Evolutionary conservation across 768 basidiomycete genomes (phyloP).

Genomic region (Tricholoma saponaceum): DNA sequence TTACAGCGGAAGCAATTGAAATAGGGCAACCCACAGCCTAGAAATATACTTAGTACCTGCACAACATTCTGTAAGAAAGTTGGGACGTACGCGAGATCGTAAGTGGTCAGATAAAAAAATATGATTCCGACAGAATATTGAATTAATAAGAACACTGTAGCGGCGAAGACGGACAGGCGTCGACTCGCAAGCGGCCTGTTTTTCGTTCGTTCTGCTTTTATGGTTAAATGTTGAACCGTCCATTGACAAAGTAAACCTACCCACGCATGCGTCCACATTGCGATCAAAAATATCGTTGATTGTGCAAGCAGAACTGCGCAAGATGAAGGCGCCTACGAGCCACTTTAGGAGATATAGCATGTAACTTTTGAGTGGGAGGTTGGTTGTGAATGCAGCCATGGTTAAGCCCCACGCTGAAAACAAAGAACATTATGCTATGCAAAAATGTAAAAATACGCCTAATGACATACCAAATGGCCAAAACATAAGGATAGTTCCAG

Average conservation of each 20-base stretch:
- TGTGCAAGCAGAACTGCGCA: conserved; percentile 49
- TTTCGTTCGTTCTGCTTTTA: conserved; percentile 39
- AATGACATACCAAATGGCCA: conserved; percentile 45
- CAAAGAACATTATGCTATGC: not conserved
- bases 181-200: conserved; percentile 46
- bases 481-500: conserved; percentile 48
- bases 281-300: conserved; percentile 55
- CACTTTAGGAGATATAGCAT: conserved; percentile 26
- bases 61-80: not conserved
- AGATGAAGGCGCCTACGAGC: conserved; percentile 35
- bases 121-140: conserved; percentile 37
- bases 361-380: conserved; percentile 29
- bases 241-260: conserved; percentile 23
- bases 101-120: conserved; percentile 29
- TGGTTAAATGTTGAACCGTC: not conserved
- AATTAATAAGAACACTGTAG: conserved; percentile 33
- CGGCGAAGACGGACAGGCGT: conserved; percentile 39
- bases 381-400: conserved; percentile 39
- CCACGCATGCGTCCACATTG: conserved; percentile 48
- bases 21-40: conserved; percentile 39
- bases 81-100: conserved; percentile 14
- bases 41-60: not conserved
- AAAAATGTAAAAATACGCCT: not conserved
- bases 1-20: conserved; percentile 44
- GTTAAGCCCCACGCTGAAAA: conserved; percentile 44